phyloP scores from a whole-genome alignment of 169 alveolate species.

The Cyclospora cayetanensis region DNA sequence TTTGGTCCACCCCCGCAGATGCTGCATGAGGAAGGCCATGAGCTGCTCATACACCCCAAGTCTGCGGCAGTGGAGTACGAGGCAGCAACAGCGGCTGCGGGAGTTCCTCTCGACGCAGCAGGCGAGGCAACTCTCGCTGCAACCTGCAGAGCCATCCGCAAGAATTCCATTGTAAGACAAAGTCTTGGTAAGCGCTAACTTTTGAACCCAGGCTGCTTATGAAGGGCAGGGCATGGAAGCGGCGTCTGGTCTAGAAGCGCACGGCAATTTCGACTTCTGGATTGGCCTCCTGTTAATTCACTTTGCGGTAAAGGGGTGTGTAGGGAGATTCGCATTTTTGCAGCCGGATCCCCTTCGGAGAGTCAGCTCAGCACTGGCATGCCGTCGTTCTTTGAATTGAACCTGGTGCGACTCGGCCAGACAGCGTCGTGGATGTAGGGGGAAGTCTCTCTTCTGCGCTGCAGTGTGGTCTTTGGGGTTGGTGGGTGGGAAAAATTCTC shows the following conservation, averaged over 20 bases:
- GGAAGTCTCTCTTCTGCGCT: too few relatives aligned
- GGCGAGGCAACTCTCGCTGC: not conserved
- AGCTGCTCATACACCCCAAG: conserved; percentile 21
- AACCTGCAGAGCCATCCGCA: not conserved
- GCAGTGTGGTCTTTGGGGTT: not conserved
- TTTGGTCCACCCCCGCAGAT: conserved; percentile 4
- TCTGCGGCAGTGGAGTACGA: not conserved
- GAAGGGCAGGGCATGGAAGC: too few relatives aligned
- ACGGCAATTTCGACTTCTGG: too few relatives aligned
- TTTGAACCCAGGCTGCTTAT: too few relatives aligned
- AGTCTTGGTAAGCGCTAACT: not conserved
- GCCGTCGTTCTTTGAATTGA: conserved; percentile 14
- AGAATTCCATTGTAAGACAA: not conserved
- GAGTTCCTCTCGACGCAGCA: not conserved
- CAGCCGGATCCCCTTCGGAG: conserved; percentile 24
- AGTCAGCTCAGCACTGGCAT: not conserved
- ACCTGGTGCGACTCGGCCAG: too few relatives aligned
- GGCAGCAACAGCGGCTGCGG: not conserved
- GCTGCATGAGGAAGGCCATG: conserved; percentile 25
- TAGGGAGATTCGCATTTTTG: too few relatives aligned
- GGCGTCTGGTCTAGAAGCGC: too few relatives aligned
- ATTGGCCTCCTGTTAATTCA: too few relatives aligned
- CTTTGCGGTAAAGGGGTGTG: too few relatives aligned
- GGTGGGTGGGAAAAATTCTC: too few relatives aligned
- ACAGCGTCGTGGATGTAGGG: too few relatives aligned